Conservation (phyloP, 75 land plant genomes). For the Pinus taeda region DNA sequence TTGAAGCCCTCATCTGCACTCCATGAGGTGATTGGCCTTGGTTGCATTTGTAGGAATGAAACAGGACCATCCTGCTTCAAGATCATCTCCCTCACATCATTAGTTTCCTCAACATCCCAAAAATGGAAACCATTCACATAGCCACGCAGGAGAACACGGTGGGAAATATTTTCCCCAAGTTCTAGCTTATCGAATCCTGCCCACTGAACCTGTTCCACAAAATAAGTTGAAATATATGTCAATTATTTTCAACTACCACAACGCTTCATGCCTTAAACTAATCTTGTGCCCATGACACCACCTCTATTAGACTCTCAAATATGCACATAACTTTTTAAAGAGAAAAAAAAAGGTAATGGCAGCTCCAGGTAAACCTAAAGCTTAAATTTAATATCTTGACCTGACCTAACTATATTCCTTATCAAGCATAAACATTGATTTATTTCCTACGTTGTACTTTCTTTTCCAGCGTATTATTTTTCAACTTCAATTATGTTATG, state of each 20-base stretch:
- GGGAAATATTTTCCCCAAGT: slow-evolving; percentile 15
- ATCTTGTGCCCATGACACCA: neutral
- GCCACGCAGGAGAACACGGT: slow-evolving; percentile 32
- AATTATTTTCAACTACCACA: neutral
- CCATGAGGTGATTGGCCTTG: neutral
- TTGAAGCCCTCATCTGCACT: no score
- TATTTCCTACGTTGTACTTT: neutral
- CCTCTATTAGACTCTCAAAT: neutral
- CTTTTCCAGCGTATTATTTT: neutral
- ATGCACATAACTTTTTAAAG: neutral
- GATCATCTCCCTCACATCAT: slow-evolving; percentile 38
- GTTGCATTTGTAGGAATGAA: slow-evolving; percentile 41
- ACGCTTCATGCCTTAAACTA: neutral
- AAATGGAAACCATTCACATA: slow-evolving; percentile 54
- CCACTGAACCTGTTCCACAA: slow-evolving; percentile 47
- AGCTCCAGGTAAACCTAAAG: neutral
- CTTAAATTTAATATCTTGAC: neutral
- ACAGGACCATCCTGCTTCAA: slow-evolving; percentile 56
- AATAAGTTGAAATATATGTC: neutral
- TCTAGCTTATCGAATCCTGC: slow-evolving; percentile 44
- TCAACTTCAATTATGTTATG: neutral
- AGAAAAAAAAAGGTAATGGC: no score
- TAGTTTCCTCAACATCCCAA: slow-evolving; percentile 49
- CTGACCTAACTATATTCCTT: neutral
- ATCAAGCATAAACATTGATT: neutral